Evolutionary conservation across 2,329 filamentous ascomycete genomes (phyloP).

Genomic region (Penicillium sp.): DNA sequence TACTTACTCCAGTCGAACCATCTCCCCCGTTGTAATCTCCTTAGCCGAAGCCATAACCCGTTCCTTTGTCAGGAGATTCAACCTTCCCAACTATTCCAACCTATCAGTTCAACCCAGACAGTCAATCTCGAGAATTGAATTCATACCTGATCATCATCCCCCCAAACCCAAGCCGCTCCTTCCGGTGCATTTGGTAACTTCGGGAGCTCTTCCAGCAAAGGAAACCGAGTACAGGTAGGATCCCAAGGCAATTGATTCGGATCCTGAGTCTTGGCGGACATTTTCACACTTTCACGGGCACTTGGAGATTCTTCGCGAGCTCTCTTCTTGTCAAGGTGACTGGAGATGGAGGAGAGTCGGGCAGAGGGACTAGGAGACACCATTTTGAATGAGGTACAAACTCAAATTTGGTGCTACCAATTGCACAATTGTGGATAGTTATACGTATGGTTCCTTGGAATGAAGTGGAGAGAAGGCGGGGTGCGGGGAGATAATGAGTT

Average conservation of each 20-base stretch:
- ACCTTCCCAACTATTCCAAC: conserved; percentile 36
- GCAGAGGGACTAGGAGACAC: conserved; percentile 4
- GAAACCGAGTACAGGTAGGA: conserved; percentile 54
- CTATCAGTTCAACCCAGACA: not conserved
- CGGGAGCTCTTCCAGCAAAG: conserved; percentile 55
- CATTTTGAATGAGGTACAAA: not conserved
- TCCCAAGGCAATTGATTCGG: conserved; percentile 51
- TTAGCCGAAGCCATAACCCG: conserved; percentile 55
- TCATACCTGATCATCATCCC: conserved; percentile 54
- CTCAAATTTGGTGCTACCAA: not conserved
- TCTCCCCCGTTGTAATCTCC: conserved; percentile 58
- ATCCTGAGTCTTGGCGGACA: conserved; percentile 17
- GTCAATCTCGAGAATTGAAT: not conserved
- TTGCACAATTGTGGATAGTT: not conserved
- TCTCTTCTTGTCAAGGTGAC: conserved; percentile 3
- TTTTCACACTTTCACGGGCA: conserved; percentile 1
- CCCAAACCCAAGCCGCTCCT: conserved; percentile 63
- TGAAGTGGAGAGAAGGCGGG: not conserved
- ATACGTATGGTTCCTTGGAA: not conserved
- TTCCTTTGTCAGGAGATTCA: conserved; percentile 58
- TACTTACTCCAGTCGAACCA: conserved; percentile 55
- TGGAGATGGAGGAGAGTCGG: conserved; percentile 11
- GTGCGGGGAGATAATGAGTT: not conserved
- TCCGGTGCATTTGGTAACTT: conserved; percentile 53
- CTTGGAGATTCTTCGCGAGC: not conserved